Conservation (phyloP, 305 asterid genomes). For the Petunia hybrid region DNA sequence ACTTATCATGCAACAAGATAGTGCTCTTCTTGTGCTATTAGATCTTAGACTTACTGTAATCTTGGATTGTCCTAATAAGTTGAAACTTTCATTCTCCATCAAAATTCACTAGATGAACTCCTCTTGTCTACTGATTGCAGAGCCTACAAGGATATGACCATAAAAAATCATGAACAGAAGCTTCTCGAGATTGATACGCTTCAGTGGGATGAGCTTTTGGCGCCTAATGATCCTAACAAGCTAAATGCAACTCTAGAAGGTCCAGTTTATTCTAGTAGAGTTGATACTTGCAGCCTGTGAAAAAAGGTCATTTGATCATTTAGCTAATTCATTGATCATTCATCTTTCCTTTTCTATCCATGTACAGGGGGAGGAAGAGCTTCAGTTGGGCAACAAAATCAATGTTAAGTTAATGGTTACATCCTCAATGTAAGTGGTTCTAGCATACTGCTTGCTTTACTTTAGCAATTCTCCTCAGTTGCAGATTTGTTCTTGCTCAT, state of each 20-base stretch:
- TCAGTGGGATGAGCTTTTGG: constrained; percentile 98
- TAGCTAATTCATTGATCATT: constrained; percentile 16
- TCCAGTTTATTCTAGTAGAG: constrained; percentile 32
- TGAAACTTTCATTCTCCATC: constrained; percentile 8
- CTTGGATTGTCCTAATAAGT: constrained; percentile 20
- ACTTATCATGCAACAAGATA: neutral
- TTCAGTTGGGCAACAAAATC: constrained; percentile 53
- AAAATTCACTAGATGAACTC: constrained; percentile 35
- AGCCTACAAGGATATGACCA: constrained; percentile 48
- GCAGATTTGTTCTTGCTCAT: neutral
- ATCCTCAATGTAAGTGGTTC: constrained; percentile 58
- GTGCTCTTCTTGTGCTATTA: constrained; percentile 19
- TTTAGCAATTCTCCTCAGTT: neutral
- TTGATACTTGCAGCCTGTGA: constrained; percentile 27
- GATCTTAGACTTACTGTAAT: neutral
- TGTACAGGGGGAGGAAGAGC: constrained; percentile 55
- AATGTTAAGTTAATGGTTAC: constrained; percentile 35
- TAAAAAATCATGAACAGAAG: constrained; percentile 70
- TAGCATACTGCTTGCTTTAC: constrained; percentile 7
- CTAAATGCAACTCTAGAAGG: constrained; percentile 65
- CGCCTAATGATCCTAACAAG: constrained; percentile 64
- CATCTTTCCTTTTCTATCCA: constrained; percentile 15
- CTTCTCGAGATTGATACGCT: constrained; percentile 92
- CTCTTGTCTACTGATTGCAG: constrained; percentile 54
- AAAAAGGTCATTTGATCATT: constrained; percentile 18